Base-by-base conservation (phyloP, 2,329 filamentous ascomycete species). In the Taxawa tesnikishii region DNA sequence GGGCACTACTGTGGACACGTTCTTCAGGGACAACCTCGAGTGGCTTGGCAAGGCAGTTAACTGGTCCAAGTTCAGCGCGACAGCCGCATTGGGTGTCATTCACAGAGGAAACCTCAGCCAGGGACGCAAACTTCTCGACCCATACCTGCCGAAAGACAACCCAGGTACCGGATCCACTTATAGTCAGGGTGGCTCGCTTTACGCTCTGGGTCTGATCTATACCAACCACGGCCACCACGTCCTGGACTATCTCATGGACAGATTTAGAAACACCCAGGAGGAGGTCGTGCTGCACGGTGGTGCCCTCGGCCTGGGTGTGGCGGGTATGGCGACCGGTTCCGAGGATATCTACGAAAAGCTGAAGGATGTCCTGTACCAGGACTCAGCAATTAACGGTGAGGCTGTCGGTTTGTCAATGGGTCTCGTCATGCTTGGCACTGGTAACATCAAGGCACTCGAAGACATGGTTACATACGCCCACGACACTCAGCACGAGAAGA, bases 61-160 rank as follows among this genome's bases (percentile, higher is more conserved):
- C 63, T 98, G 90, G 90, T 94, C 87, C 39, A 98, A 98, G 56
- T 98, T 98, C 55, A 94, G 90, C 1, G 90, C 90, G 10, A 98
- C 90, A 4, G 90, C 90, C 35, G 90, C 90, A 6, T 67, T 98
- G 5, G 90, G 90, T 56, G 90, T 96, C 31, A 94, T 98, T 41
- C 90, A 98, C 58, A 80, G 85, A 28, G 90, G 90, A 34, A 98
- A 98, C 56, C 68, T 98, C 37, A 82, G 80, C 15, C 88, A 98
- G 50, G 90, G 87, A 2, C 77, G 85, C 50, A 94, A 94, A 62
- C 71, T 98, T 2, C 70, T 98, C 10, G 85, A 94, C 50, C 90
- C 90, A 3, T 98, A 98, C 51, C 75, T 98, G 6, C 90, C 90
- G 10, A 78, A 83, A 41, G 72, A 76, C 40, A 75, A 73, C 31